These are phyloP conservation scores for Neoarthrinium moseri DNA, from an alignment of 2,329 filamentous ascomycete genomes.

Conservation along the genomic window DNA sequence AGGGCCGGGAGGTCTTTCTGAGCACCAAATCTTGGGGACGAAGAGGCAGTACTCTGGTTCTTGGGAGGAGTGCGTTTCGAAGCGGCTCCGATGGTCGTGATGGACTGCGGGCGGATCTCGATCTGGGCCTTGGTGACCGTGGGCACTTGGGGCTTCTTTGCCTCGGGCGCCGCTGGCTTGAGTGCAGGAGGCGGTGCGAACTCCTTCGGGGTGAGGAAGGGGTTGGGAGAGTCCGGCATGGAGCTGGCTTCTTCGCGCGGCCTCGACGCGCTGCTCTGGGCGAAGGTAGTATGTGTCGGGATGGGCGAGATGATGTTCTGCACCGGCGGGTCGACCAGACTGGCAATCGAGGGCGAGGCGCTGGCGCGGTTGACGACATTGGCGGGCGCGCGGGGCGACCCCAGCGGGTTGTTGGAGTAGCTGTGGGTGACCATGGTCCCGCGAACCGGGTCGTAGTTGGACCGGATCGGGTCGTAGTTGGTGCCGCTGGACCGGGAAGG, in stretches of 20 bases:
- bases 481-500: conserved; percentile 68
- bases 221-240: conserved; percentile 42
- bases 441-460: conserved; percentile 65
- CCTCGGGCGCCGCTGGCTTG: conserved; percentile 28
- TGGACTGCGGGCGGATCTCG: conserved; percentile 30
- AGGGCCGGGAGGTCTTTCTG: conserved; percentile 44
- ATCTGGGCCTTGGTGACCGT: conserved; percentile 24
- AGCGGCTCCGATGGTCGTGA: conserved; percentile 30
- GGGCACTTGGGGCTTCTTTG: conserved; percentile 33
- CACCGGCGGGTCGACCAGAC: conserved; percentile 74
- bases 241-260: conserved; percentile 34
- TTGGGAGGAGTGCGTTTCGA: conserved; percentile 30
- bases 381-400: conserved; percentile 48
- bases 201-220: conserved; percentile 28
- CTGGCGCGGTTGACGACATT: conserved; percentile 67
- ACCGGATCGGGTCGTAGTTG: conserved; percentile 87
- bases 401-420: conserved; percentile 43
- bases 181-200: conserved; percentile 34
- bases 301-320: conserved; percentile 38
- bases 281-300: conserved; percentile 33
- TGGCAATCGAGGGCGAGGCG: conserved; percentile 87
- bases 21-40: conserved; percentile 49
- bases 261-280: conserved; percentile 26
- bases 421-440: conserved; percentile 59
- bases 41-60: conserved; percentile 36